Conservation (phyloP, 1,284 basidiomycete species). For the Sanghuangporus sanghuang region DNA sequence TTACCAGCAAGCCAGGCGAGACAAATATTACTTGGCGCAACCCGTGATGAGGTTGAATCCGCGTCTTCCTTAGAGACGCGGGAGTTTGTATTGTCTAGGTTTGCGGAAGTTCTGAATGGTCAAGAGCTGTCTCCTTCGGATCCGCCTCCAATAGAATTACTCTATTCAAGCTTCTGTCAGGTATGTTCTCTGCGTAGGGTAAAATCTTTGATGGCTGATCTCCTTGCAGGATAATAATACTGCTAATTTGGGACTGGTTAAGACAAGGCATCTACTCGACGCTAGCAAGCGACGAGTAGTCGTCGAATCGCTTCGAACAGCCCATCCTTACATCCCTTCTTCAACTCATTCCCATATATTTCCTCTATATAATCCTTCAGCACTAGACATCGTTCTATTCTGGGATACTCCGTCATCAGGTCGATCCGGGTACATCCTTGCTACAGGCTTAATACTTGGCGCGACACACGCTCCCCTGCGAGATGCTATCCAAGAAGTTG, state of each 20-base stretch:
- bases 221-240: background rate
- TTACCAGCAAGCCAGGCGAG: constrained; percentile 44
- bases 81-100: constrained; percentile 46
- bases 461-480: constrained; percentile 61
- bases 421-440: constrained; percentile 55
- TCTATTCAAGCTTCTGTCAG: constrained; percentile 43
- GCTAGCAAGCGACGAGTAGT: constrained; percentile 41
- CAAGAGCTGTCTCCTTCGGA: constrained; percentile 32
- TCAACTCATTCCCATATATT: constrained; percentile 56
- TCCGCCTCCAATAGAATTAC: constrained; percentile 54
- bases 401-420: constrained; percentile 61
- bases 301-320: constrained; percentile 32
- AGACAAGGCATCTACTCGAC: constrained; percentile 43
- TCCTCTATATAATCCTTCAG: constrained; percentile 70
- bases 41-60: constrained; percentile 33
- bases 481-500: constrained; percentile 49
- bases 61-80: constrained; percentile 35
- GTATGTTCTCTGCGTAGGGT: constrained; percentile 28
- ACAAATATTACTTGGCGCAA: constrained; percentile 38
- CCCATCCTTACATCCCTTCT: constrained; percentile 61
- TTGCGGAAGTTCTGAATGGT: constrained; percentile 53
- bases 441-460: constrained; percentile 60
- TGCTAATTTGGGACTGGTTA: constrained; percentile 24
- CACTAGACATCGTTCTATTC: constrained; percentile 68
- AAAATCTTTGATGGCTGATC: background rate